Conservation (phyloP, 2,329 filamentous ascomycete genomes). For the Thelonectria olida region DNA sequence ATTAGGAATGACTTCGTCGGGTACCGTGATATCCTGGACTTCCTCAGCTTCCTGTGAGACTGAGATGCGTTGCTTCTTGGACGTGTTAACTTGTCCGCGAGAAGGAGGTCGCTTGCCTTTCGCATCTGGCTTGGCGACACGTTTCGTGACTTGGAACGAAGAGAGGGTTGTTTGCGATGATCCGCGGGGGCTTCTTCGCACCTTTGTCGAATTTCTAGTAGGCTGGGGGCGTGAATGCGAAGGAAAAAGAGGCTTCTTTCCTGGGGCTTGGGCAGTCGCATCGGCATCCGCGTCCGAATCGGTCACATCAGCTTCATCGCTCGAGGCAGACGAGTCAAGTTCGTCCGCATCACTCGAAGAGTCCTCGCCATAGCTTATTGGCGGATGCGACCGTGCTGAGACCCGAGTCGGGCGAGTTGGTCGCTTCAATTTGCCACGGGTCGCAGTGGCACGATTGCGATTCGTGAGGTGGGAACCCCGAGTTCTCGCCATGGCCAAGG, state of each 20-base stretch:
- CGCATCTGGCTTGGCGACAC: not conserved
- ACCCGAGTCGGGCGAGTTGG: conserved; percentile 20
- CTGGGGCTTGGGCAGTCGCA: not conserved
- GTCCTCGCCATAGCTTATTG: conserved; percentile 14
- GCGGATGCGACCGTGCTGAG: conserved; percentile 29
- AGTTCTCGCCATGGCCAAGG: conserved; percentile 41
- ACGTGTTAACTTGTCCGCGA: conserved; percentile 13
- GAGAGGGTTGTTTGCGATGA: conserved; percentile 25
- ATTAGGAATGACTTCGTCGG: conserved; percentile 53
- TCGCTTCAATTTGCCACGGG: conserved; percentile 38
- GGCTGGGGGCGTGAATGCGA: conserved; percentile 15
- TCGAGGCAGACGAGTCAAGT: conserved; percentile 23
- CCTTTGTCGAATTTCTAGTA: not conserved
- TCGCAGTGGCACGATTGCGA: conserved; percentile 15
- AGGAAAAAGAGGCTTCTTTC: conserved; percentile 7
- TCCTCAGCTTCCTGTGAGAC: not conserved
- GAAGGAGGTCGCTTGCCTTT: not conserved
- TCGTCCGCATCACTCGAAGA: conserved; percentile 24
- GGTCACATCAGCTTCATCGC: conserved; percentile 4
- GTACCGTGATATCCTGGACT: conserved; percentile 1
- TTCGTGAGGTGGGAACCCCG: conserved; percentile 33
- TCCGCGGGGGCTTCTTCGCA: conserved; percentile 19
- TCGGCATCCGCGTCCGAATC: conserved; percentile 27
- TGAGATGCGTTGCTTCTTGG: conserved; percentile 34
- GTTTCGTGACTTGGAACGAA: conserved; percentile 1